phyloP scores from a whole-genome alignment of 805 yeast species.

The Candida xiaguanensis region DNA sequence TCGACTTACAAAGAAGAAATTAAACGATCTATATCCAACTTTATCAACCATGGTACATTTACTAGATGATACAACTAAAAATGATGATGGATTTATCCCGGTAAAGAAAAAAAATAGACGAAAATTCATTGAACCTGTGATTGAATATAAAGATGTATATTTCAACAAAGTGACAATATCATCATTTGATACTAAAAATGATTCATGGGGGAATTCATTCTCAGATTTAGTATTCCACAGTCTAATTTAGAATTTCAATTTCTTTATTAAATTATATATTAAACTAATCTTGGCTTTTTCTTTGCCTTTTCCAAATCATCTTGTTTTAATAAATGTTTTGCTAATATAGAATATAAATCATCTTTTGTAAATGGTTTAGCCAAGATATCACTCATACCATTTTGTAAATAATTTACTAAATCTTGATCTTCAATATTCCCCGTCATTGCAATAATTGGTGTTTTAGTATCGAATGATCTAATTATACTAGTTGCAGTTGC shows the following conservation, averaged over 20 bases:
- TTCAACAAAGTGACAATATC: conserved; percentile 21
- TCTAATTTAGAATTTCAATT: no score
- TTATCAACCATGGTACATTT: conserved; percentile 37
- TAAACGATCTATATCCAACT: conserved; percentile 41
- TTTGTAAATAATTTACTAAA: conserved; percentile 71
- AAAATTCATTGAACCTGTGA: conserved; percentile 24
- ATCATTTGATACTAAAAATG: conserved; percentile 20
- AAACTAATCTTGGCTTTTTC: conserved; percentile 5
- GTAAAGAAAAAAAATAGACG: conserved; percentile 14
- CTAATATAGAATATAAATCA: conserved; percentile 73
- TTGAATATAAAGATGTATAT: conserved; percentile 31
- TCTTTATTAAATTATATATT: no score
- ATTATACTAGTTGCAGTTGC: conserved; percentile 89
- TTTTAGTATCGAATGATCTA: conserved; percentile 73
- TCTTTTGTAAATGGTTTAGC: conserved; percentile 93
- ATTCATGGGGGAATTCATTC: conserved; percentile 50
- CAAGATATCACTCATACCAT: conserved; percentile 89
- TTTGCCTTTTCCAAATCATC: conserved; percentile 14
- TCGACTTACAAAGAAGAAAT: conserved; percentile 40
- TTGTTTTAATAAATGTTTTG: conserved; percentile 59
- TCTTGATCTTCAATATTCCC: conserved; percentile 84
- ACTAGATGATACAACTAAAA: conserved; percentile 12
- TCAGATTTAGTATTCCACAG: conserved; percentile 50
- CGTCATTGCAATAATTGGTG: conserved; percentile 94
- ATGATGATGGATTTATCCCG: conserved; percentile 2